Evolutionary conservation across 2,329 filamentous ascomycete species (phyloP).

Genomic region (Herpotrichia juniperi): DNA sequence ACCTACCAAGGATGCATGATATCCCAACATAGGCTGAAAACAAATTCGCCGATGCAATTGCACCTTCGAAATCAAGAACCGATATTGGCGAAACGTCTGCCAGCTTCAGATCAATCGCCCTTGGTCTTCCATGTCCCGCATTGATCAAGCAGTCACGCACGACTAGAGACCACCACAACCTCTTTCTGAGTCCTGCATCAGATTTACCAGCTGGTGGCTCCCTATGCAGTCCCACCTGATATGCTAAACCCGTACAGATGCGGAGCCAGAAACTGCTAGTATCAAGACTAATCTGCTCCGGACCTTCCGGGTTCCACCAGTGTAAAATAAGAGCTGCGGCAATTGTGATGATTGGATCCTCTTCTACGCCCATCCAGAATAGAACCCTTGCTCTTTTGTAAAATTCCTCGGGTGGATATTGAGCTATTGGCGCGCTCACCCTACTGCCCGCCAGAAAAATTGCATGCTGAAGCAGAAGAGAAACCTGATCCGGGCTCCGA

Average conservation of each 20-base stretch:
- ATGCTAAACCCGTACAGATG: conserved; percentile 50
- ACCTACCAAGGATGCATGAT: conserved; percentile 42
- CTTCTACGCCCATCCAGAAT: conserved; percentile 43
- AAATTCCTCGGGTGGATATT: conserved; percentile 40
- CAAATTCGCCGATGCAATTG: conserved; percentile 34
- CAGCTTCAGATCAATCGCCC: conserved; percentile 48
- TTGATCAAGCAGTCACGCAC: conserved; percentile 51
- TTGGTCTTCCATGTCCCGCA: conserved; percentile 48
- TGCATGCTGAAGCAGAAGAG: conserved; percentile 42
- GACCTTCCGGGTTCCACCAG: conserved; percentile 53
- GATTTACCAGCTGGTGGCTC: conserved; percentile 41
- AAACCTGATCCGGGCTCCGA: conserved; percentile 29
- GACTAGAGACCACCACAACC: conserved; percentile 53
- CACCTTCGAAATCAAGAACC: conserved; percentile 42
- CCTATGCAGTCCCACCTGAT: conserved; percentile 53
- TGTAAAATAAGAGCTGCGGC: conserved; percentile 48
- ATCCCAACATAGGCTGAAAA: conserved; percentile 49
- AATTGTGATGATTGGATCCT: conserved; percentile 49
- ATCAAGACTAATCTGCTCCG: conserved; percentile 49
- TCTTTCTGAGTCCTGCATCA: conserved; percentile 44
- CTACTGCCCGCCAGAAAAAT: conserved; percentile 52
- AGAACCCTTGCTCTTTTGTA: conserved; percentile 41
- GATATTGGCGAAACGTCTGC: conserved; percentile 48
- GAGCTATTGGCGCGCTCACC: conserved; percentile 43
- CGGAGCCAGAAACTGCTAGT: conserved; percentile 54